Base-by-base conservation (phyloP, 495 filamentous ascomycete genomes). In the Massariosphaeria phaeospora region DNA sequence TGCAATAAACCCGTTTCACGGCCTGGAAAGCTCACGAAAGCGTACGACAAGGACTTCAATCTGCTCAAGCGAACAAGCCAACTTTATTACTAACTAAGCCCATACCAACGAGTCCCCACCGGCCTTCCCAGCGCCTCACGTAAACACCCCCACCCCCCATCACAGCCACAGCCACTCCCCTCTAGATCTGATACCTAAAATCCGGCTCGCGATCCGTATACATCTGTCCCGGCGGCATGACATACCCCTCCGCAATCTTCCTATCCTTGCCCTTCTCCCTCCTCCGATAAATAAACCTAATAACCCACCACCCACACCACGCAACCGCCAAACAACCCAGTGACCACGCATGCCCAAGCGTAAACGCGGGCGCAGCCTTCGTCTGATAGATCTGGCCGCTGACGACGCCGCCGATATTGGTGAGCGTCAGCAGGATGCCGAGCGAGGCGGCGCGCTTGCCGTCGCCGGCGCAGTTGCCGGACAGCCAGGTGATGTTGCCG, bases 391-490 rank as follows among this genome's bases (percentile, higher is more conserved):
- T 64, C 42, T 64, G 61, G 0, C 61, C 61, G n/a, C 42, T 44
- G 2, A 59, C 50, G 17, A 59, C 56, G 18, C 71, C 72, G 0
- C 69, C 72, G 0, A 75, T 52, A 33, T 75, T 72, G 6, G 68
- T 72, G 21, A 73, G 35, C 13, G 65, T 64, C 12, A 74, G 55
- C 38, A 67, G 38, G 24, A 75, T 68, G 9, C 73, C 73, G 8
- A 75, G 49, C n/a, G 58, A 67, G 7, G 69, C 72, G 15, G 69
- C 72, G 43, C 73, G 62, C 35, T 75, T 75, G 13, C 72, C 71
- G 45, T 75, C 73, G 0, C 69, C 69, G 0, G 71, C 71, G 53
- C 61, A 55, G 47, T 63, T 63, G n/a, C 39, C 51, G 5, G 29
- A 36, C 0, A 63, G 46, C 61, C 61, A 63, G 21, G 61, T 30